Conservation (phyloP, 1,284 basidiomycete species). For the Prillingera fragicola region DNA sequence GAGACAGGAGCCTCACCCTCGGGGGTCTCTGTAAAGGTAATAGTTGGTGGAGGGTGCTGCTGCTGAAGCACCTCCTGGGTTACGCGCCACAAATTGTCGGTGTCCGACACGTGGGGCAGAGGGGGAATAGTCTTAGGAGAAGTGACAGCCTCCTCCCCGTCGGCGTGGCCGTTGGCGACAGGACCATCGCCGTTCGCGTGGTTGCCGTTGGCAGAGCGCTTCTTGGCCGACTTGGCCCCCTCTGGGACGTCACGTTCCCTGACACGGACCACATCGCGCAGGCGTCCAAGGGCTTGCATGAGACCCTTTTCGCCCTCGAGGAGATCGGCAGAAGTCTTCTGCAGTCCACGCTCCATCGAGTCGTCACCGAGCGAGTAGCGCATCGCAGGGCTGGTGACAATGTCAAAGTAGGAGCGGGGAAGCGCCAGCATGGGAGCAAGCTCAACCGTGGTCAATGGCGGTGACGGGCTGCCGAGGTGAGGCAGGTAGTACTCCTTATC, state of each 20-base stretch:
- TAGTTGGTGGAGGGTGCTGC: conserved; percentile 21
- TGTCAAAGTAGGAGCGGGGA: conserved; percentile 43
- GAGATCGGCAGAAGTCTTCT: conserved; percentile 45
- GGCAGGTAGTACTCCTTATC: conserved; percentile 32
- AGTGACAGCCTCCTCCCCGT: conserved; percentile 1
- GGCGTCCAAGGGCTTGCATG: conserved; percentile 41
- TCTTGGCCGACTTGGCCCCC: conserved; percentile 5
- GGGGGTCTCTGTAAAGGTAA: conserved; percentile 27
- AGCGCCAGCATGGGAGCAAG: conserved; percentile 42
- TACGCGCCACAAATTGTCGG: conserved; percentile 44
- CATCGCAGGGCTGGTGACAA: conserved; percentile 44
- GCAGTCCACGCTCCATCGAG: conserved; percentile 44
- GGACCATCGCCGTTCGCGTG: conserved; percentile 7
- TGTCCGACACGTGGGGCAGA: conserved; percentile 39
- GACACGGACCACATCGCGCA: conserved; percentile 39
- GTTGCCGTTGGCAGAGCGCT: conserved; percentile 5
- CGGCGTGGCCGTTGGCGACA: conserved; percentile 2
- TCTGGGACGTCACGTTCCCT: conserved; percentile 33
- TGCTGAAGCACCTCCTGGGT: conserved; percentile 33
- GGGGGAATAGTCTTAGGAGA: conserved; percentile 24
- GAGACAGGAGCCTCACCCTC: conserved; percentile 17
- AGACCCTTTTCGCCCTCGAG: conserved; percentile 47
- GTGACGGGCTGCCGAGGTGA: conserved; percentile 43
- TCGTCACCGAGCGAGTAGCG: conserved; percentile 46
- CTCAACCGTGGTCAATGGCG: conserved; percentile 37